A percentile compares a stretch with the other conserved stretches of the same genome.
Evolutionary conservation across 768 basidiomycete genomes (phyloP).

Genomic region (Xanthoconium stramineum): DNA sequence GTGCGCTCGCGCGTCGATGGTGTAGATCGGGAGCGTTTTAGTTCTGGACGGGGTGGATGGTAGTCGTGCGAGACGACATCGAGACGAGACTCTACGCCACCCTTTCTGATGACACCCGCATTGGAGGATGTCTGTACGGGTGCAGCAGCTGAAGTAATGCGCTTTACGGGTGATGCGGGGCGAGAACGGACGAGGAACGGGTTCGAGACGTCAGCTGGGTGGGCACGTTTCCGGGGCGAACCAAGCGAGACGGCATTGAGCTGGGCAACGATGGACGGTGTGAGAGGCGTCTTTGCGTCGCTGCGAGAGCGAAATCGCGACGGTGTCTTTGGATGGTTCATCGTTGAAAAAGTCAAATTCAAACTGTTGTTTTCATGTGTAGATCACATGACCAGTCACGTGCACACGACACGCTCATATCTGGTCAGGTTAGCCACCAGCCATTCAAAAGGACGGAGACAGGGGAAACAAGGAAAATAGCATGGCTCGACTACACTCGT

Average conservation of each 20-base stretch:
- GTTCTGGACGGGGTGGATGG: constrained; percentile 56
- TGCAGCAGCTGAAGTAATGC: constrained; percentile 47
- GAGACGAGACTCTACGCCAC: constrained; percentile 72
- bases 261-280: constrained; percentile 40
- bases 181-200: constrained; percentile 60
- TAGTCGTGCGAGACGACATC: constrained; percentile 79
- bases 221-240: constrained; percentile 29
- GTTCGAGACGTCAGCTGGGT: constrained; percentile 52
- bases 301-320: constrained; percentile 46
- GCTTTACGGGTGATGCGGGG: constrained; percentile 64
- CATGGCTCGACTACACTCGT: constrained; percentile 18
- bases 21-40: constrained; percentile 72
- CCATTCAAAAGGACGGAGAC: constrained; percentile 5
- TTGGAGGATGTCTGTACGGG: constrained; percentile 53
- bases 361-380: constrained; percentile 12
- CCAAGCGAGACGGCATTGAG: constrained; percentile 36
- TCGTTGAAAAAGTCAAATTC: constrained; percentile 1
- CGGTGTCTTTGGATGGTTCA: constrained; percentile 43
- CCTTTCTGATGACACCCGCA: constrained; percentile 72
- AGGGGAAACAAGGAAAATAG: neutral
- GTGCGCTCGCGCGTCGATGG: constrained; percentile 48
- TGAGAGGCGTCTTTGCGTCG: constrained; percentile 48
- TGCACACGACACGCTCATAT: neutral
- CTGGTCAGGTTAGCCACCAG: constrained; percentile 18
- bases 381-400: constrained; percentile 19